Evolutionary conservation across 2,329 filamentous ascomycete genomes (phyloP), one percentile per base, ranked within the genome.

Genomic region (Metarhizium humberi): DNA sequence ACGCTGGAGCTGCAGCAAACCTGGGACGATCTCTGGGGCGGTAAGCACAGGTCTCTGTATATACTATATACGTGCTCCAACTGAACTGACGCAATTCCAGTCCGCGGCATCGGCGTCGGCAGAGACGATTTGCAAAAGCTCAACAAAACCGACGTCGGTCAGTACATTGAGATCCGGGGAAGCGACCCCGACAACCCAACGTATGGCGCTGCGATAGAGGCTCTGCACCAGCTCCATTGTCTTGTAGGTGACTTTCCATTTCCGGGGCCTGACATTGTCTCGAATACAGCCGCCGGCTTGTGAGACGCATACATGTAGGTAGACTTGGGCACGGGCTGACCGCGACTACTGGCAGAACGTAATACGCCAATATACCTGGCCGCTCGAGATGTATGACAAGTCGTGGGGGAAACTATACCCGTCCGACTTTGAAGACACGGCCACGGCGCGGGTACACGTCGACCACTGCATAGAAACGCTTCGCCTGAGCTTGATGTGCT

Each of bases 381-480:
- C 52, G 20, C 52, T 53, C 5, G 32, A 34, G 3, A 53, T 53
- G 52, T 53, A 40, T n/a, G 11, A 53, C 43, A 46, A 53, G 30
- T 48, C 52, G 8, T 53, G 52, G 52, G 52, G 52, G 4, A 14
- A 34, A 8, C 52, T 53, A 5, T 53, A 53, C 14, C 52, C 52
- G 25, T 16, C 20, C 7, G 10, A 29, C 29, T 16, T 53, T n/a
- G 43, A 48, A 13, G 34, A 49, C 32, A 11, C 30, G 29, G 52
- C 34, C 25, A 42, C 25, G 1, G 43, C 30, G n/a, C 32, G 52
- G 43, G 46, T 40, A 18, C 52, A 53, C 25, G 52, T 48, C 32
- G 52, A 53, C 36, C 52, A 53, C 52, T 53, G 52, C 45, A 48
- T 53, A 8, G 52, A 53, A n/a, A 53, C 52, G 6, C 43, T 53